A percentile compares a stretch with the other conserved stretches of the same genome.
phyloP scores from a whole-genome alignment of 306 rosid genomes.

The Benincasa hispida region DNA sequence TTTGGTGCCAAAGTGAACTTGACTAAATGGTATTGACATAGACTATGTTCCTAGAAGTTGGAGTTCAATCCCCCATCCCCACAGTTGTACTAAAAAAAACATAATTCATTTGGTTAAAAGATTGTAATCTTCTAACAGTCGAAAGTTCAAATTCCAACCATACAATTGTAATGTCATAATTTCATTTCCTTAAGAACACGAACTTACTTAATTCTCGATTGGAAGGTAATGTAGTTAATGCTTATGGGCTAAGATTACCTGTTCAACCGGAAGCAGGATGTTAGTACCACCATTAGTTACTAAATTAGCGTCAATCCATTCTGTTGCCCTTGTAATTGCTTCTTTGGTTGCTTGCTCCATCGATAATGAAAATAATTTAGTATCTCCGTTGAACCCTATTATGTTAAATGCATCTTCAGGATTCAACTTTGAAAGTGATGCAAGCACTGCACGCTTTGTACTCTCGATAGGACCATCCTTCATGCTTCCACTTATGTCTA shows the following conservation, averaged over 20 bases:
- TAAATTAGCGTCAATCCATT: conserved; percentile 43
- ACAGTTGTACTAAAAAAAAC: no score
- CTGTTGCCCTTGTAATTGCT: conserved; percentile 42
- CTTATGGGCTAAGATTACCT: conserved; percentile 23
- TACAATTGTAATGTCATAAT: not conserved
- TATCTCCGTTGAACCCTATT: conserved; percentile 51
- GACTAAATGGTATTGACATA: no score
- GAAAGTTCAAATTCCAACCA: not conserved
- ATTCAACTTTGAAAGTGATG: conserved; percentile 55
- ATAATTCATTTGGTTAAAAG: not conserved
- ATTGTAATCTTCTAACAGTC: not conserved
- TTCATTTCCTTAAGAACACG: not conserved
- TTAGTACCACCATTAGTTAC: conserved; percentile 64
- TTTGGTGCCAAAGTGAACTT: no score
- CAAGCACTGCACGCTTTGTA: conserved; percentile 48
- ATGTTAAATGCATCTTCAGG: conserved; percentile 67
- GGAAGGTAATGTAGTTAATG: not conserved
- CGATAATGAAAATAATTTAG: conserved; percentile 41
- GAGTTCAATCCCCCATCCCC: no score
- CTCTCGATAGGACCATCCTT: conserved; percentile 62
- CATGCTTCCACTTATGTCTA: conserved; percentile 88
- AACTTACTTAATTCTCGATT: not conserved
- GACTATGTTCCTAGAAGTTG: no score
- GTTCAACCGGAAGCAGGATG: conserved; percentile 65
- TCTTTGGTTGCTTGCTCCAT: conserved; percentile 57